Evolutionary conservation across 345 rosid genomes (phyloP), one percentile per base, ranked within the genome.

Genomic region (Syzygium grande): DNA sequence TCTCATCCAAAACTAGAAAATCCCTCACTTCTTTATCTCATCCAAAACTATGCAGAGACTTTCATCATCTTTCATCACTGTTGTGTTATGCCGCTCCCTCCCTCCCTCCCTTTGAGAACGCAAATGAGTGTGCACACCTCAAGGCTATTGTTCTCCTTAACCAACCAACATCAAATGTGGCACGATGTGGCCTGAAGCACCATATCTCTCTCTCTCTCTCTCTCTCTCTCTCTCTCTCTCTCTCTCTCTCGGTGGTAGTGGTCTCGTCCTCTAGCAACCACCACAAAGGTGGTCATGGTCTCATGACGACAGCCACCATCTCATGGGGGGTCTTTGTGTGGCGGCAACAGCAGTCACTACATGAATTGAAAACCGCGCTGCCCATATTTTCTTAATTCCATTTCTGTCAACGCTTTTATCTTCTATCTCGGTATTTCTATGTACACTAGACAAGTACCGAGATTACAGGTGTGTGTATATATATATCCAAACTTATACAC

Each of bases 281-380:
- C 78, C 1, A 15, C 41, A 3, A n/a, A 29, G 11, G 22, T 65
- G 78, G 10, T 65, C 41, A 29, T 7, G 77, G 56, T 54, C 9
- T 8, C 56, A 54, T 54, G 23, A 54, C 23, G 0, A 54, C 77
- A 65, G 29, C 41, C 77, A 65, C 77, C 43, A 41, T 41, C 77
- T 65, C 1, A 1, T 65, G 38, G 77, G 19, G 3, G 29, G 38
- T 63, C 38, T 29, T 29, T 10, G 16, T 63, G 77, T 29, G 77
- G 16, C 2, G 0, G 73, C 1, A 4, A 19, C 21, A 4, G 0
- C 17, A 7, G 10, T 63, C 17, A 63, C 77, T 63, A 63, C 30
- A 63, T 14, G 34, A 63, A 63, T 2, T 0, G 1, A 1, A 1
- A 63, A 65, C 41, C 11, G 29, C 2, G 0, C 34, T 29, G 3